Base-by-base conservation (phyloP, 441 rosid species). In the Adansonia grandidieri region DNA sequence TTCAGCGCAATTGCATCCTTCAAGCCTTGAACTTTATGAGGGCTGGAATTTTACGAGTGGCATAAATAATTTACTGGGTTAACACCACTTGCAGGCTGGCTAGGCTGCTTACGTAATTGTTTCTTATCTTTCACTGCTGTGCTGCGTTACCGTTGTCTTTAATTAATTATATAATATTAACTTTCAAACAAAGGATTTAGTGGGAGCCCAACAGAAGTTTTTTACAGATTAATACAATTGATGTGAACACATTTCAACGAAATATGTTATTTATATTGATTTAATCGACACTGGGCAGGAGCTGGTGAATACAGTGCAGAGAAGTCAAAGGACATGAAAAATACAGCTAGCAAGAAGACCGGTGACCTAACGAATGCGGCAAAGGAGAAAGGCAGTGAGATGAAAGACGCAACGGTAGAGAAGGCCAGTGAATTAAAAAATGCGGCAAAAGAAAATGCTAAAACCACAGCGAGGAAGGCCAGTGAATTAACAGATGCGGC, bases 381-480 rank as follows among this genome's bases (percentile, higher is more conserved):
- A 0, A 66, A 57, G 20, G 69, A 62, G 5, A 76, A 70, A 19
- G 75, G 76, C 0, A 5, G 19, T 7, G 54, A 61, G 9, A 10
- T 32, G n/a, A 6, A 65, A n/a, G 28, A 70, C 3, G 77, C 64
- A 14, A 74, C 76, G 15, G 53, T 24, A 9, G 80, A 75, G 44
- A 82, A 86, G 69, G 70, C 79, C 0, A 1, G 77, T 15, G 84
- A 82, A 19, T 32, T 50, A n/a, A 45, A 69, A 1, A 45, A 60
- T 17, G 44, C 80, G 13, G 81, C 77, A 1, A 47, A 54, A 2
- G 84, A 82, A 64, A 71, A 64, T 47, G 75, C 75, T 6, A 2
- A 32, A 15, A 24, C 44, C 0, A 44, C 74, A 1, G 40, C 40
- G 40, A 37, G 40, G 40, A 37, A 37, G 40, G 40, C 40, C 40